These are phyloP conservation scores for Penicillium roqueforti DNA, from an alignment of 495 filamentous ascomycete species.

Conservation along the genomic window DNA sequence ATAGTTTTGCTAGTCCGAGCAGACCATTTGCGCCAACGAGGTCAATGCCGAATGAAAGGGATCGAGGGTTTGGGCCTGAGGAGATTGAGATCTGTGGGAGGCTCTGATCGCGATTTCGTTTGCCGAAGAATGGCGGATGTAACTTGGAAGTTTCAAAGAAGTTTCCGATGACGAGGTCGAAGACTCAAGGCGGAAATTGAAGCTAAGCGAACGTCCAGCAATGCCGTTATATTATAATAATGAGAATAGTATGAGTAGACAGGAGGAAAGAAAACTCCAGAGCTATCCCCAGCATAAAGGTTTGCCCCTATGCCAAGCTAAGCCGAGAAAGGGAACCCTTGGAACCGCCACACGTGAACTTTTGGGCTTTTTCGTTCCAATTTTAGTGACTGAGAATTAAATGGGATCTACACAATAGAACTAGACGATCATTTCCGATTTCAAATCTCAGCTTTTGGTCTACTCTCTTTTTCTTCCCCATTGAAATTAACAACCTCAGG, in stretches of 20 bases:
- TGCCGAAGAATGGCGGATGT: conserved; percentile 13
- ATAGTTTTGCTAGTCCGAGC: conserved; percentile 2
- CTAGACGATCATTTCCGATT: not conserved
- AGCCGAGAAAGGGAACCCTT: conserved; percentile 5
- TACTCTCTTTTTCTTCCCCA: too few relatives aligned
- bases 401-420: not conserved
- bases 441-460: not conserved
- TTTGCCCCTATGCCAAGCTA: conserved; percentile 5
- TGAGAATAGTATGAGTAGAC: not conserved
- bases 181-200: not conserved
- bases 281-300: not conserved
- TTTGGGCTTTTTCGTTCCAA: not conserved
- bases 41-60: not conserved
- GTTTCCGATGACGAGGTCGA: not conserved
- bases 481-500: too few relatives aligned
- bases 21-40: conserved; percentile 12
- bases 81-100: not conserved
- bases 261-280: not conserved
- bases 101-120: conserved; percentile 5
- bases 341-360: conserved; percentile 6
- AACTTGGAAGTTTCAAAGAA: conserved; percentile 3
- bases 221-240: not conserved
- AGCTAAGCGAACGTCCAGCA: not conserved
- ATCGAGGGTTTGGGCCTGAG: not conserved
- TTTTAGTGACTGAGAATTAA: not conserved